Conservation (phyloP, 148 eudicot species). For the Camellia granthamiana region DNA sequence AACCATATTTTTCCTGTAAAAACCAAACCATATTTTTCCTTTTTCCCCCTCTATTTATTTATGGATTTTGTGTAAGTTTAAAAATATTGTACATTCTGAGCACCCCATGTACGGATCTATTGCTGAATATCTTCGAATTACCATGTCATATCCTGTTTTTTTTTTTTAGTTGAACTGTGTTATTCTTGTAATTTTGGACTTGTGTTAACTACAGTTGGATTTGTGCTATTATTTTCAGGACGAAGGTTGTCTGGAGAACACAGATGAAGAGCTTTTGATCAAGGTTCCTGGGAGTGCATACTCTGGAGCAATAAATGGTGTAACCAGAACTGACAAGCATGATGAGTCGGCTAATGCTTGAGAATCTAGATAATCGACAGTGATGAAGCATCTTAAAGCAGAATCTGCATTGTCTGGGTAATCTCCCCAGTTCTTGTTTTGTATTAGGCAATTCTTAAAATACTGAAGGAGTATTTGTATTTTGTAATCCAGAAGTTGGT, state of each 20-base stretch:
- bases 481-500: neutral
- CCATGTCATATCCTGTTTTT: too few relatives aligned
- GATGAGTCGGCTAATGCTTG: slow-evolving; percentile 8
- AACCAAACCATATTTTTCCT: too few relatives aligned
- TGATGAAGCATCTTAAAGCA: slow-evolving; percentile 9
- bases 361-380: neutral
- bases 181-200: neutral
- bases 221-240: slow-evolving; percentile 29
- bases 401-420: neutral
- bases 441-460: neutral
- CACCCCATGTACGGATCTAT: too few relatives aligned
- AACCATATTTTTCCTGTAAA: too few relatives aligned
- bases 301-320: slow-evolving; percentile 28
- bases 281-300: slow-evolving; percentile 80
- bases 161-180: too few relatives aligned
- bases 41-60: too few relatives aligned
- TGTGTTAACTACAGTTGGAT: neutral
- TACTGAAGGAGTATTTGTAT: too few relatives aligned
- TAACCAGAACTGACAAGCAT: slow-evolving; percentile 12
- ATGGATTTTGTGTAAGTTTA: too few relatives aligned
- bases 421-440: neutral
- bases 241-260: slow-evolving; percentile 14
- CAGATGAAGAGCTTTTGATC: slow-evolving; percentile 53
- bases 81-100: too few relatives aligned
- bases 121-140: too few relatives aligned